phyloP scores from a whole-genome alignment of 2,329 filamentous ascomycete species.

The Calonectria henricotiae region DNA sequence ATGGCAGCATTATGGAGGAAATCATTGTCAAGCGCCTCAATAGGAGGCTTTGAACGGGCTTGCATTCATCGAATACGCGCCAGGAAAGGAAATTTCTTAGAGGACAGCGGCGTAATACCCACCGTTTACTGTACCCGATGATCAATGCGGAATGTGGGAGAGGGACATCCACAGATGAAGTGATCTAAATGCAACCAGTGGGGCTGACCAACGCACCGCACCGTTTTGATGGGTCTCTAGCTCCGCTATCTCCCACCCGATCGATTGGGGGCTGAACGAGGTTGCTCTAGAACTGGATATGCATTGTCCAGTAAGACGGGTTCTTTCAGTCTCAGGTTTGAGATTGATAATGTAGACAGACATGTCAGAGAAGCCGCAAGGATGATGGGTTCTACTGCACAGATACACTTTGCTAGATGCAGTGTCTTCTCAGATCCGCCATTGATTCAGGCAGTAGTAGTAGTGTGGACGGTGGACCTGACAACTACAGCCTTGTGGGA shows the following conservation, averaged over 20 bases:
- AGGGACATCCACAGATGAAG: no score
- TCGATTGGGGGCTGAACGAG: no score
- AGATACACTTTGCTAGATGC: background rate
- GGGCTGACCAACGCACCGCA: no score
- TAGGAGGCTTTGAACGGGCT: background rate
- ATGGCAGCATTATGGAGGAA: background rate
- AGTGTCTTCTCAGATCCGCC: background rate
- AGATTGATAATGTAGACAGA: background rate
- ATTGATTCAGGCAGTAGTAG: background rate
- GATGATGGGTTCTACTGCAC: no score
- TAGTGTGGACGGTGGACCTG: no score
- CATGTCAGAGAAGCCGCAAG: background rate
- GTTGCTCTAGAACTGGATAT: no score
- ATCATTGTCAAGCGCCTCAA: background rate
- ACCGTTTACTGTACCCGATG: background rate
- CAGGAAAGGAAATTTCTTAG: background rate
- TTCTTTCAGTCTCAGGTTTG: no score
- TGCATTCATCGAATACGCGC: background rate
- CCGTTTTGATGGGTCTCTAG: no score
- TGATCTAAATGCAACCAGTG: no score
- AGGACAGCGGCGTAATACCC: background rate
- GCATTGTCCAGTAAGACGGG: no score
- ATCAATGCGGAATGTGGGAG: background rate
- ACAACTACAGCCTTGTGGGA: background rate
- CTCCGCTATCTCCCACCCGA: no score